Conservation (phyloP, 1,139 yeast species). For the Suhomyces anneliseae region DNA sequence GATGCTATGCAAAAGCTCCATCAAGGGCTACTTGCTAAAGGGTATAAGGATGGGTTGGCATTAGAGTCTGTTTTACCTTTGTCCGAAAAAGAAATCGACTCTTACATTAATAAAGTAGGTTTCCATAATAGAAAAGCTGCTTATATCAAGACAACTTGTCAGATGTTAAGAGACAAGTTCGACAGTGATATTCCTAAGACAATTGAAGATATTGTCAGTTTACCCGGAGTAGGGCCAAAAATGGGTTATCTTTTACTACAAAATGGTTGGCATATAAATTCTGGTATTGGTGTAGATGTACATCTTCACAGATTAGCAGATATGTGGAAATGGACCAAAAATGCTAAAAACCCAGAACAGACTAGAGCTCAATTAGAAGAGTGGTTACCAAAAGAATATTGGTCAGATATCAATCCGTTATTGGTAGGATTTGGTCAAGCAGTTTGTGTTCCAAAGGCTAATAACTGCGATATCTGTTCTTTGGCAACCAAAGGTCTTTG, state of each 20-base stretch:
- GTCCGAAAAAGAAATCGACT: slow-evolving; percentile 59
- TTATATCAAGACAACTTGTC: slow-evolving; percentile 64
- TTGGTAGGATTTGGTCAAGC: slow-evolving; percentile 94
- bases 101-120: slow-evolving; percentile 76
- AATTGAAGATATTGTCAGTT: slow-evolving; percentile 59
- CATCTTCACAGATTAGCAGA: slow-evolving; percentile 82
- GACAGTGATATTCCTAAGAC: slow-evolving; percentile 70
- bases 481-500: slow-evolving; percentile 55
- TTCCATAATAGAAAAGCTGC: slow-evolving; percentile 79
- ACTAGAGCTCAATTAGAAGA: slow-evolving; percentile 67
- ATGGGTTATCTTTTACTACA: slow-evolving; percentile 86
- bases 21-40: slow-evolving; percentile 33
- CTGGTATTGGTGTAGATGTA: slow-evolving; percentile 92
- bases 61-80: slow-evolving; percentile 40
- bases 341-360: slow-evolving; percentile 66
- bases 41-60: slow-evolving; percentile 33
- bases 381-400: slow-evolving; percentile 72
- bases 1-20: slow-evolving; percentile 69
- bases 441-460: slow-evolving; percentile 71
- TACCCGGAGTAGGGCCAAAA: slow-evolving; percentile 96
- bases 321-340: slow-evolving; percentile 77
- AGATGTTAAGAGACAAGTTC: slow-evolving; percentile 49
- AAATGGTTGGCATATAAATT: slow-evolving; percentile 72
- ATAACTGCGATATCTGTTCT: slow-evolving; percentile 74
- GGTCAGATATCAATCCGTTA: slow-evolving; percentile 85